Evolutionary conservation across 208 protist species (phyloP), one percentile per base, ranked within the genome.

Genomic region (Wallacemonas rigidus): DNA sequence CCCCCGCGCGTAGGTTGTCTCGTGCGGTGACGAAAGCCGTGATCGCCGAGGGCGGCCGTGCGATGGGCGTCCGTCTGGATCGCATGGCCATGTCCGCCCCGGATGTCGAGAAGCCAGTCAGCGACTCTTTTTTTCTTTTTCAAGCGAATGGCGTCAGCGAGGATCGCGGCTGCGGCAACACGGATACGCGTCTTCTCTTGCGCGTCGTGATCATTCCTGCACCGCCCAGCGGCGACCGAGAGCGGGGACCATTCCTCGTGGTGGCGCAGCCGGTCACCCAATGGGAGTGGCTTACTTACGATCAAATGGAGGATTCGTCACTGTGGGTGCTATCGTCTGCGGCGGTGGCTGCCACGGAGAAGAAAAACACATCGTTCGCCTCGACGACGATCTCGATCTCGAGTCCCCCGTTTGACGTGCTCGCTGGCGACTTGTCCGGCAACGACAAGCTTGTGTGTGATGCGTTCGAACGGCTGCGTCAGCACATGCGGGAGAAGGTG

Each of bases 251-350:
- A 3, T 11, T 51, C 17, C 5, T 65, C 26, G 60, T 65, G 11
- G 60, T 65, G 3, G 60, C 43, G 36, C 60, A 65, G 60, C 60
- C 60, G 11, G 60, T 65, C n/a, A 17, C n/a, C 5, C 41, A 65
- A 14, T 65, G 60, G 60, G 60, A 65, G 41, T 65, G 60, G 60
- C 3, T 65, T 14, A 53, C 40, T 0, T 45, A 7, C 5, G 40
- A 26, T 12, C 5, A 65, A 26, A 11, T 48, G n/a, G 60, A 48
- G 60, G 40, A 45, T 14, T 41, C 60, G 5, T 65, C 60, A 3
- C 40, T 51, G 41, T 65, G 60, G 60, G 60, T 65, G 43, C 60
- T 65, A 9, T 65, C 60, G 14, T n/a, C 60, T 9, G 43, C 2
- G 7, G 36, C 60, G 9, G n/a, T 51, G 5, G 14, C 14, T 15